A percentile compares a stretch with the other conserved stretches of the same genome.
phyloP scores from a whole-genome alignment of 345 rosid species.

The Raphanus sativus region DNA sequence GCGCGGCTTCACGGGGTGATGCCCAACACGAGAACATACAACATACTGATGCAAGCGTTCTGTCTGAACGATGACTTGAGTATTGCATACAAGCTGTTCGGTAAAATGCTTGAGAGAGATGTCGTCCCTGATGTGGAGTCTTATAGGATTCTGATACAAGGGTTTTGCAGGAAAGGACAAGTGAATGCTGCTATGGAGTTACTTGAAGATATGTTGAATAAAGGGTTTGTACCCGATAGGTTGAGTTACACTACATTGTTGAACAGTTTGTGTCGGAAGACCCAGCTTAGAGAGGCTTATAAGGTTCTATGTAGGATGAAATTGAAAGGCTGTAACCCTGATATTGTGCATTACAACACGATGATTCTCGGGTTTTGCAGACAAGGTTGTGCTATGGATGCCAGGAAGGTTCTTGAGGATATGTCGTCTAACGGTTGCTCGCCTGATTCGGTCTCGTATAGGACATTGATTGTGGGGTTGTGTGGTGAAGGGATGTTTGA shows the following conservation, averaged over 20 bases:
- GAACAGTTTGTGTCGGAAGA: conserved; percentile 88
- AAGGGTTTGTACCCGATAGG: conserved; percentile 80
- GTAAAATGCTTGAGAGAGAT: conserved; percentile 79
- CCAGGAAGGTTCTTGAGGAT: conserved; percentile 77
- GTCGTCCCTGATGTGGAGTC: conserved; percentile 39
- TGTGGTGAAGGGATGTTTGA: conserved; percentile 76
- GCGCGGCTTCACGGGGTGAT: conserved; percentile 54
- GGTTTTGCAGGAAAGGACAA: conserved; percentile 81
- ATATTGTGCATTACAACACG: conserved; percentile 80
- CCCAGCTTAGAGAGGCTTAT: conserved; percentile 50
- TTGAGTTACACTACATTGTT: conserved; percentile 78
- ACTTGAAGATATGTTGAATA: conserved; percentile 89
- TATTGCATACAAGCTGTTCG: conserved; percentile 80
- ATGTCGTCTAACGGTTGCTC: conserved; percentile 66
- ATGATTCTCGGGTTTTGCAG: conserved; percentile 71
- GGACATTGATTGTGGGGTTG: conserved; percentile 78
- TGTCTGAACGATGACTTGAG: conserved; percentile 65
- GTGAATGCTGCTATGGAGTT: conserved; percentile 70
- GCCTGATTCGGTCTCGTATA: conserved; percentile 75
- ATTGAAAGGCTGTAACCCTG: conserved; percentile 90
- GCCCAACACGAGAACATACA: conserved; percentile 73
- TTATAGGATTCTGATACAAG: conserved; percentile 76
- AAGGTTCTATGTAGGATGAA: conserved; percentile 87
- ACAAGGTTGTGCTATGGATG: conserved; percentile 75
- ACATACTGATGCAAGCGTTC: conserved; percentile 72